Base-by-base conservation (phyloP, 192 early-diverging fungal species). In the Tieghemiomyces parasiticus region DNA sequence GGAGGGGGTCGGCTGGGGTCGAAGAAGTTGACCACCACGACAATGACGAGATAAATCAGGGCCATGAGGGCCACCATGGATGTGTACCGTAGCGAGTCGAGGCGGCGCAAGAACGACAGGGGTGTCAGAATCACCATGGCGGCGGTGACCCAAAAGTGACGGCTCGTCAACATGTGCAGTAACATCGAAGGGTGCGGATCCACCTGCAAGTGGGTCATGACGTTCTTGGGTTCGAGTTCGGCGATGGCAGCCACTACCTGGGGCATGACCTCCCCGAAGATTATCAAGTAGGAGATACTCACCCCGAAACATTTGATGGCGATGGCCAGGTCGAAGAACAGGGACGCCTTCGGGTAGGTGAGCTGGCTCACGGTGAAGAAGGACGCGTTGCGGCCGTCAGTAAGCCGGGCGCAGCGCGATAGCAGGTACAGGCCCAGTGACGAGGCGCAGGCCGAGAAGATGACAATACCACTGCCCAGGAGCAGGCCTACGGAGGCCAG, bases 271-370 rank as follows among this genome's bases (percentile, higher is more conserved):
- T 94, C 92, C 60, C 94, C 91, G 62, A 89, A 84, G 53, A 99
- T 95, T 44, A 99, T 91, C 33, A 99, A 67, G 64, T 99, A 99
- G 3, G 87, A 90, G 35, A 96, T 82, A 22, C 84, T 83, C 22
- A 97, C 96, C 32, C 94, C 94, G 77, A 99, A 99, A 64, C 96
- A 99, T 63, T 99, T 99, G 66, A 99, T 78, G 4, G 94, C 92
- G 67, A 99, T 96, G n/a, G 96, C 94, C 20, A 85, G 49, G 62
- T 99, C 96, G 61, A 99, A 96, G 47, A 81, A 82, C 10, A 93
- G 74, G 4, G 89, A 90, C 0, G 92, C 90, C 26, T 66, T 65
- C 22, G 94, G 92, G 68, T 92, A 99, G 1, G 96, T 97, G 47
- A 94, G 77, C 63, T 90, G 83, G 6, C 90, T 81, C 28, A 92